A percentile compares a stretch with the other conserved stretches of the same genome.
These are phyloP conservation scores for Coccomyxa subellipsoidea DNA, from an alignment of 163 green algal species.

Conservation along the genomic window DNA sequence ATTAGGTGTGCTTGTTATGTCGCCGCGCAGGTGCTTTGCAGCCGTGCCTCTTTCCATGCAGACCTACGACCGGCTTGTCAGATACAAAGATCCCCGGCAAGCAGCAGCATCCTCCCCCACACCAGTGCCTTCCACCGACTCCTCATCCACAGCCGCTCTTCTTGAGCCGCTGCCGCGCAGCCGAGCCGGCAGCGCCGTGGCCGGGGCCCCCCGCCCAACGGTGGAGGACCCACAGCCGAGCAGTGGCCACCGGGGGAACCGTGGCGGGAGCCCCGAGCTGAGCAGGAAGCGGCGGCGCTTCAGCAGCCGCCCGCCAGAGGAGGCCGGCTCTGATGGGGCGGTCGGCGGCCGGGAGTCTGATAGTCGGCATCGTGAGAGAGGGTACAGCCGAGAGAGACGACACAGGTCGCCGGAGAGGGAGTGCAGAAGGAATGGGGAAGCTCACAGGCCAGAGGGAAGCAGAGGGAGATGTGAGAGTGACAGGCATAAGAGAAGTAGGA, in stretches of 20 bases:
- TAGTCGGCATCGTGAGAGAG: not conserved
- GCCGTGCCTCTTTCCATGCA: slow-evolving; percentile 18
- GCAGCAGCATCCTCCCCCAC: not conserved
- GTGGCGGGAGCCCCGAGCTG: not conserved
- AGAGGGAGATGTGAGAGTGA: no score
- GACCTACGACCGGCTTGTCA: slow-evolving; percentile 34
- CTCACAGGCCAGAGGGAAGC: not conserved
- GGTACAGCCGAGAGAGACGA: not conserved
- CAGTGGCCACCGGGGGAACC: no score
- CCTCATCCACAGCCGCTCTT: not conserved
- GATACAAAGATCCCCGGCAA: not conserved
- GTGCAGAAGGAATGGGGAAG: not conserved
- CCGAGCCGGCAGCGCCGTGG: not conserved
- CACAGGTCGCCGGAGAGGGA: not conserved
- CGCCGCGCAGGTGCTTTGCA: slow-evolving; percentile 35
- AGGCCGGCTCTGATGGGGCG: not conserved
- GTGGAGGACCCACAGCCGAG: no score
- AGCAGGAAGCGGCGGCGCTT: not conserved
- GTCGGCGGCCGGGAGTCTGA: not conserved
- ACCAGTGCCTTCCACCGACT: not conserved
- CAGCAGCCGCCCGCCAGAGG: not conserved
- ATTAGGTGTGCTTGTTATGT: slow-evolving; percentile 11
- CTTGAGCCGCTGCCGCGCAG: not conserved
- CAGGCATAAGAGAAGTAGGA: no score
- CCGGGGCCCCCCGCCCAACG: no score